Base-by-base conservation (phyloP, 192 early-diverging fungal genomes). In the Coemansia umbellata region DNA sequence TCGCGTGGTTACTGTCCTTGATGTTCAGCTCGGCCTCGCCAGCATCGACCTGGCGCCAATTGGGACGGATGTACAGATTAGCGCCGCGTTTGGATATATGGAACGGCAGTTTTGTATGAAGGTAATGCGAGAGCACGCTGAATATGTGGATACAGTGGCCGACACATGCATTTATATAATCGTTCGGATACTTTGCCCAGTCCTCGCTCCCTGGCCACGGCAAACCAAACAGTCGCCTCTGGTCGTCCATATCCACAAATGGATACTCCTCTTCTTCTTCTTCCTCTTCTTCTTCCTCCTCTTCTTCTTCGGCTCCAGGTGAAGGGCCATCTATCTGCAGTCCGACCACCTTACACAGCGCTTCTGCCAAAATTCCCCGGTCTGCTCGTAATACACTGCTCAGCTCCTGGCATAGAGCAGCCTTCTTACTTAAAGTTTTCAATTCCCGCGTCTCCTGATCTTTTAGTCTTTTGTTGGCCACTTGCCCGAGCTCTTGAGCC, bases 161-260 rank as follows among this genome's bases (percentile, higher is more conserved):
- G 26, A 73, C 66, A 22, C 76, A 78, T 3, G 76, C 69, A 37
- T 73, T 72, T 14, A 78, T 56, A 40, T 78, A 78, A 48, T 73
- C 76, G 31, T 48, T 52, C 7, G 76, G 69, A 22, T 66, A 73
- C 56, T 68, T 66, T 24, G 53, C 45, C 76, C 76, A 78, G 47
- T 73, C 69, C 18, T 66, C 65, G 28, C 22, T 39, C 21, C 66
- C 52, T 3, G 69, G 76, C 76, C 76, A 78, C n/a, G 70, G 58
- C 50, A 78, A 37, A 18, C 69, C 69, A 58, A 69, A 69, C 55
- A 68, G 58, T 31, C 59, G 55, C 23, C 55, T 32, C 17, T 54
- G 36, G 33, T 51, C 61, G 17, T 59, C 62, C 44, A 66, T 53
- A 23, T 50, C 55, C 21, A 54, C 37, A 33, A 65, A 62, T 22